A percentile compares a stretch with the other conserved stretches of the same genome.
These are phyloP conservation scores for Podila verticillata DNA, from an alignment of 192 early-diverging fungal genomes.

Conservation along the genomic window DNA sequence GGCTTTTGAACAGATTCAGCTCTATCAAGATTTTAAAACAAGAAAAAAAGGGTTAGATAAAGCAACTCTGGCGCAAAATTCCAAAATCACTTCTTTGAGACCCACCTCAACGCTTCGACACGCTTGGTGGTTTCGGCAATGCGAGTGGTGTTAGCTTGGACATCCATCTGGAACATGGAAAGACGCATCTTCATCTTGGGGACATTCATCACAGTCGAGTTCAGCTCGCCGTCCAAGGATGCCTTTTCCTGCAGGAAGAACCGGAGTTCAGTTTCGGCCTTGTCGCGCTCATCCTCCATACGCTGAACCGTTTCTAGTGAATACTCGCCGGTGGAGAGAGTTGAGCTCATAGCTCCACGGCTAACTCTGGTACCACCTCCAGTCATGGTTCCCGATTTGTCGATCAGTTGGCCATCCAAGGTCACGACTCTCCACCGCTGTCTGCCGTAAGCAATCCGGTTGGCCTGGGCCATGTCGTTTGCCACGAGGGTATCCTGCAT, in stretches of 20 bases:
- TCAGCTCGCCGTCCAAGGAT: conserved; percentile 54
- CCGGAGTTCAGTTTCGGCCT: conserved; percentile 63
- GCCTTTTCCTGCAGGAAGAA: conserved; percentile 57
- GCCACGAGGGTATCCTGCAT: conserved; percentile 92
- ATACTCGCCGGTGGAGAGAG: conserved; percentile 64
- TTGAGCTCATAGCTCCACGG: conserved; percentile 92
- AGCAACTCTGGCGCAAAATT: too few relatives aligned
- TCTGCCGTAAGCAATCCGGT: conserved; percentile 86
- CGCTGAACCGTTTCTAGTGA: conserved; percentile 62
- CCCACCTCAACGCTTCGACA: conserved; percentile 58
- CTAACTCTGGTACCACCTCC: conserved; percentile 84
- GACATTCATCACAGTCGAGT: conserved; percentile 61
- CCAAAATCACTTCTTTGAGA: too few relatives aligned
- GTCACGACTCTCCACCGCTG: conserved; percentile 94
- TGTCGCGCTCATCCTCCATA: conserved; percentile 68
- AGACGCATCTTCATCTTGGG: conserved; percentile 69
- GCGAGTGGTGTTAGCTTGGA: conserved; percentile 70
- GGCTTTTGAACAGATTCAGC: conserved; percentile 60
- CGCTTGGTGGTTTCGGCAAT: conserved; percentile 76
- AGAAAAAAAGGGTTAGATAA: conserved; percentile 29
- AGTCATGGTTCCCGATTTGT: conserved; percentile 91
- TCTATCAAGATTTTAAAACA: conserved; percentile 16
- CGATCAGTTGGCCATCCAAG: conserved; percentile 90
- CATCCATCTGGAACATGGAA: conserved; percentile 79
- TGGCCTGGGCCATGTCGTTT: conserved; percentile 82